Percentiles rank a stretch among this genome's conserved stretches.
phyloP scores from a whole-genome alignment of 495 filamentous ascomycete genomes.

The Coniosporium apollinis region DNA sequence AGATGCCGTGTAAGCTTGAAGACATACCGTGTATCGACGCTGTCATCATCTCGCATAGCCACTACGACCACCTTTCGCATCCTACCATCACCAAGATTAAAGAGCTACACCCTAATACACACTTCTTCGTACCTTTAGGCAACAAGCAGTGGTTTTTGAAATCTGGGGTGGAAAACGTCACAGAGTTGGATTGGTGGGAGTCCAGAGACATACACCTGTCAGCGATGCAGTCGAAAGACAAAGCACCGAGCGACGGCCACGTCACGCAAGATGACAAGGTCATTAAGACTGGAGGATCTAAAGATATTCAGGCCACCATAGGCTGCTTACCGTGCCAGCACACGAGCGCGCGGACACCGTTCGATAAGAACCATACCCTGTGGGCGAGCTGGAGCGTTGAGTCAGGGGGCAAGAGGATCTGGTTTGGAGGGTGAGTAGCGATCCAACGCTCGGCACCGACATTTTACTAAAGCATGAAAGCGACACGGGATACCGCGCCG shows the following conservation, averaged over 20 bases:
- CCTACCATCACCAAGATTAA: constrained; percentile 54
- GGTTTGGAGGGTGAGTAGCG: constrained; percentile 42
- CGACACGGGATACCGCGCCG: constrained; percentile 64
- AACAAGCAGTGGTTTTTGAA: constrained; percentile 69
- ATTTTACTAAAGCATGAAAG: constrained; percentile 13
- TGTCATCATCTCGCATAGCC: constrained; percentile 81
- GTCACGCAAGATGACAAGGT: too few relatives aligned
- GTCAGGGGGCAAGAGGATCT: constrained; percentile 57
- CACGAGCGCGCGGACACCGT: constrained; percentile 45
- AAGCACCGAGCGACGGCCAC: constrained; percentile 6
- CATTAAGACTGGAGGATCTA: too few relatives aligned
- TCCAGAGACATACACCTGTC: constrained; percentile 50
- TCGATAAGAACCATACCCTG: constrained; percentile 58
- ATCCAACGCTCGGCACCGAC: too few relatives aligned
- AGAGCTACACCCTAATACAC: constrained; percentile 55
- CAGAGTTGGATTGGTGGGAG: constrained; percentile 95
- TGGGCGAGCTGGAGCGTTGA: constrained; percentile 79
- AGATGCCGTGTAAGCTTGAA: constrained; percentile 56
- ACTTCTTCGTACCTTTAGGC: constrained; percentile 83
- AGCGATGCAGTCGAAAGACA: constrained; percentile 4
- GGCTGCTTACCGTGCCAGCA: constrained; percentile 81
- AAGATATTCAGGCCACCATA: constrained; percentile 53
- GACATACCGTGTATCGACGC: constrained; percentile 76
- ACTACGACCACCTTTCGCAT: constrained; percentile 86
- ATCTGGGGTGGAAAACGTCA: constrained; percentile 52